Evolutionary conservation across 192 early-diverging fungal species (phyloP), one percentile per base, ranked within the genome.

Genomic region (Piromyces sp.): DNA sequence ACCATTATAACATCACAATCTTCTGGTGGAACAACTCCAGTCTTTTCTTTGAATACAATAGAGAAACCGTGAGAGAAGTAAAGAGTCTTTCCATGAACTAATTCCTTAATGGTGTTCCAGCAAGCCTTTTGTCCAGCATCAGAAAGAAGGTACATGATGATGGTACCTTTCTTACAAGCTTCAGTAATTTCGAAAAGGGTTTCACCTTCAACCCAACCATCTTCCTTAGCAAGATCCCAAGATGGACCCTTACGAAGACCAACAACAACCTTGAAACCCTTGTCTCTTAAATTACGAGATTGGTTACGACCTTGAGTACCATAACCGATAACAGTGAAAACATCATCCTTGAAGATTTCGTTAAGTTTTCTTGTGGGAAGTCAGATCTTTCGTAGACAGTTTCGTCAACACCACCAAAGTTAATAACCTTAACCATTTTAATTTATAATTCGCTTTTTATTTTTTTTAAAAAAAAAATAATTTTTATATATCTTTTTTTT

Each of bases 21-120:
- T 82, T 91, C 91, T 84, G 97, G 95, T 1, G 95, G 94, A 81
- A 95, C 87, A 79, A 98, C 93, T 36, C 94, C 87, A 40, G 97
- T 98, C 83, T 97, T 93, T 79, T 96, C 91, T 84, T 94, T 90
- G 90, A 94, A 98, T 82, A 97, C 93, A 82, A 98, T 93, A 83
- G 93, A 93, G 87, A 98, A 98, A 81, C 96, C 96, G 90, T 97
- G 96, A 82, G 95, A 96, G 85, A 98, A 98, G 90, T 97, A 98
- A 42, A 98, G 93, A 22, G 97, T 97, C 91, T 98, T 98, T 86
- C 97, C 97, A 81, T 94, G 93, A 82, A 98, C 85, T 86, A 91
- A 92, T 29, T 94, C 94, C 88, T 92, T 92, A 87, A 98, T 90
- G 79, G 92, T 84, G 84, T 89, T 86, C 96, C 97, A 98, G 84